Evolutionary conservation across 1,284 basidiomycete species (phyloP).

Genomic region (Phellinidium pouzarii): DNA sequence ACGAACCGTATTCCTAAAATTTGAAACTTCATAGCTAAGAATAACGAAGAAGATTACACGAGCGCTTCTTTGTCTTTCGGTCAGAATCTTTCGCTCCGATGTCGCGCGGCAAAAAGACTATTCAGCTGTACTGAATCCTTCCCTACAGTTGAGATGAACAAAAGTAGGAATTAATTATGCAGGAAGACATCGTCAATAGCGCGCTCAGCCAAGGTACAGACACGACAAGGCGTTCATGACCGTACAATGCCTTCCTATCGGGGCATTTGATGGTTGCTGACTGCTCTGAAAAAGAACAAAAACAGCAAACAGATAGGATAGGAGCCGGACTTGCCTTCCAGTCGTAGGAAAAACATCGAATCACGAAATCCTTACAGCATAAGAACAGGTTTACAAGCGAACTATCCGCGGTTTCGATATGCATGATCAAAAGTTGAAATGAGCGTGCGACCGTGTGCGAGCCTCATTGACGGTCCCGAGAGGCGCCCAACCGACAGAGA

Average conservation of each 20-base stretch:
- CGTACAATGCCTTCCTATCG: too few relatives aligned
- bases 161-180: too few relatives aligned
- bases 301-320: too few relatives aligned
- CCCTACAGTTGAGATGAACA: too few relatives aligned
- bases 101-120: background rate
- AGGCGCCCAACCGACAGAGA: background rate
- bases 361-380: background rate
- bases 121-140: background rate
- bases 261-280: too few relatives aligned
- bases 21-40: background rate
- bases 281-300: too few relatives aligned
- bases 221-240: too few relatives aligned
- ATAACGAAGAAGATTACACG: background rate
- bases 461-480: background rate
- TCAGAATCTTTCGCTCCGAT: background rate
- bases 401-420: background rate
- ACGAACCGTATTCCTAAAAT: background rate
- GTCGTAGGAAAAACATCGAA: too few relatives aligned
- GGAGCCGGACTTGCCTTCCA: too few relatives aligned
- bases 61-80: background rate
- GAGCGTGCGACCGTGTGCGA: background rate
- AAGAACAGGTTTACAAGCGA: background rate
- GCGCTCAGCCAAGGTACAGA: too few relatives aligned
- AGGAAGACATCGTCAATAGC: too few relatives aligned
- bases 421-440: background rate